A percentile compares a stretch with the other conserved stretches of the same genome.
These are phyloP conservation scores for Colletotrichum sp. DNA, from an alignment of 2,329 filamentous ascomycete species.

Conservation along the genomic window DNA sequence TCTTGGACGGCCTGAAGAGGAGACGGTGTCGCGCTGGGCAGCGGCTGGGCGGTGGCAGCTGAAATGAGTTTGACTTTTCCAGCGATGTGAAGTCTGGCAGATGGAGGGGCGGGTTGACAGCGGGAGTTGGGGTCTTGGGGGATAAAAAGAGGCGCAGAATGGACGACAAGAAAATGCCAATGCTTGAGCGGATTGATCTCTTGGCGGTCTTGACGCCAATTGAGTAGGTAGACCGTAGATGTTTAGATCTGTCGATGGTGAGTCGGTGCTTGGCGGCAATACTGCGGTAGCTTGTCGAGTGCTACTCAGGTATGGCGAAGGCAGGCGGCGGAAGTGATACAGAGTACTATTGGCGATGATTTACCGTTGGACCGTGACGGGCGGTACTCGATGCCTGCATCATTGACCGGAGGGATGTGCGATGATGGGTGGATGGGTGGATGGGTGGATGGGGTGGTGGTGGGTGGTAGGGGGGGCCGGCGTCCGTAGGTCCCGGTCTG, in stretches of 20 bases:
- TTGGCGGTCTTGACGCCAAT: slow-evolving; percentile 1
- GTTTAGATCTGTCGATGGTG: neutral
- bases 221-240: neutral
- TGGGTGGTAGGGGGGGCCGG: neutral
- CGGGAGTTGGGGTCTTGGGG: neutral
- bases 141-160: slow-evolving; percentile 2
- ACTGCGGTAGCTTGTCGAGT: neutral
- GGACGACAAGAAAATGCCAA: slow-evolving; percentile 18
- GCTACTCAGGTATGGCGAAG: neutral
- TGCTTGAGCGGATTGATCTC: neutral
- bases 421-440: neutral
- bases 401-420: neutral
- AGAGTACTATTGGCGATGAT: neutral
- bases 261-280: neutral
- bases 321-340: neutral
- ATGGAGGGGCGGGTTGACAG: neutral
- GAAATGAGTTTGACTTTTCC: neutral
- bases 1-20: slow-evolving; percentile 1
- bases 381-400: neutral
- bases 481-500: slow-evolving; percentile 15
- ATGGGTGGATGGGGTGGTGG: neutral
- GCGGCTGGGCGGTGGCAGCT: slow-evolving; percentile 3
- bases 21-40: slow-evolving; percentile 6
- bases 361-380: neutral
- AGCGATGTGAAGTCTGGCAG: neutral